Evolutionary conservation across 148 eudicot species (phyloP).

Genomic region (Rhododendron simsii): DNA sequence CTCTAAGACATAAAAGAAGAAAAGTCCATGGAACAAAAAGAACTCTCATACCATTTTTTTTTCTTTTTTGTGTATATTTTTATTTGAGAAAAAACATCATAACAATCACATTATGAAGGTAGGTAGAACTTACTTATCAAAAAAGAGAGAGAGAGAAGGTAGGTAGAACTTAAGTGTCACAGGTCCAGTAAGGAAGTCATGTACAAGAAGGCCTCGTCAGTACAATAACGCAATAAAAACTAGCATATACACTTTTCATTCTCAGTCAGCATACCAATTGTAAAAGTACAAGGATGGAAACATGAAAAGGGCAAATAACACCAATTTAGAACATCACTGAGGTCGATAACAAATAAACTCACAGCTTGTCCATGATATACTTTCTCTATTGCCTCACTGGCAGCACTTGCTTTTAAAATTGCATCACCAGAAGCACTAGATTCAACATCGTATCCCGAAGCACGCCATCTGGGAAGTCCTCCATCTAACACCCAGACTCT

Average conservation of each 20-base stretch:
- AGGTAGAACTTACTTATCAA: background rate
- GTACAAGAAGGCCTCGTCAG: background rate
- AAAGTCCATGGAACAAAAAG: background rate
- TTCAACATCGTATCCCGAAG: slow-evolving; percentile 86
- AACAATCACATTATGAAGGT: background rate
- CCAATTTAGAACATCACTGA: background rate
- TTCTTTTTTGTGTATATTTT: background rate
- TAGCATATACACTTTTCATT: background rate
- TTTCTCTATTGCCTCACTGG: slow-evolving; percentile 83
- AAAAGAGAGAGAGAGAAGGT: background rate
- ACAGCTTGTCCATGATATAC: slow-evolving; percentile 76
- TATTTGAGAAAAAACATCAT: background rate
- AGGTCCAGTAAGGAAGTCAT: background rate
- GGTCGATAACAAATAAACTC: slow-evolving; percentile 13
- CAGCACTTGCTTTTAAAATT: slow-evolving; percentile 88
- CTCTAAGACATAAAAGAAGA: background rate
- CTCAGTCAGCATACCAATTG: background rate
- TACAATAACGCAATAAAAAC: background rate
- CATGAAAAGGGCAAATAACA: background rate
- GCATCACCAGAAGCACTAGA: slow-evolving; percentile 89
- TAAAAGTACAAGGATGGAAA: background rate
- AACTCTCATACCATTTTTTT: background rate
- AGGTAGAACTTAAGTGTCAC: background rate
- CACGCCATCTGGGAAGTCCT: slow-evolving; percentile 93
- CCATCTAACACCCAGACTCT: slow-evolving; percentile 98